phyloP scores from a whole-genome alignment of 148 eudicot species.

The Rhododendron kiyosumense region DNA sequence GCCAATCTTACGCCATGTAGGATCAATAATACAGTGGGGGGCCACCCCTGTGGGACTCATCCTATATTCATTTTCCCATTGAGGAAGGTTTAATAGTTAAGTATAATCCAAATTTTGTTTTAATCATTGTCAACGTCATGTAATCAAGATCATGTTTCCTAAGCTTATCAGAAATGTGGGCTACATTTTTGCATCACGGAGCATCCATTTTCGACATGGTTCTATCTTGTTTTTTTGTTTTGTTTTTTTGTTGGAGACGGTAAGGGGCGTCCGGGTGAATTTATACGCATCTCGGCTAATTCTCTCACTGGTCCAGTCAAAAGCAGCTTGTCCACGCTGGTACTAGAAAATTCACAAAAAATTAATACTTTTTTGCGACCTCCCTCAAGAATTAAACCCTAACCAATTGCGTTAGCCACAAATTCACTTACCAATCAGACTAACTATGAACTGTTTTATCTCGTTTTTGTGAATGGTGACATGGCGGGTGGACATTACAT shows the following conservation, averaged over 20 bases:
- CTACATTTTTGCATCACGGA: conserved; percentile 5
- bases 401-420: too few relatives aligned
- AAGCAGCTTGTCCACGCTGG: too few relatives aligned
- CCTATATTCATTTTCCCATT: neutral
- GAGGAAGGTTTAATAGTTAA: neutral
- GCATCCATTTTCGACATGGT: neutral
- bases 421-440: too few relatives aligned
- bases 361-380: too few relatives aligned
- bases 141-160: conserved; percentile 15
- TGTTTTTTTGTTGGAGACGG: neutral
- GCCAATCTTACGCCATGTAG: neutral
- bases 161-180: conserved; percentile 18
- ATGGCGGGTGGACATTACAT: neutral
- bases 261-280: too few relatives aligned
- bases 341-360: too few relatives aligned
- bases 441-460: too few relatives aligned
- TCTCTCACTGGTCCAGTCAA: too few relatives aligned
- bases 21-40: conserved; percentile 3
- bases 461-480: neutral
- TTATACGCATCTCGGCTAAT: too few relatives aligned
- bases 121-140: conserved; percentile 1
- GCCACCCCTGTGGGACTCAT: neutral
- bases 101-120: conserved; percentile 3
- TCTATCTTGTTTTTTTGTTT: too few relatives aligned
- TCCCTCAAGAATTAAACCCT: too few relatives aligned